phyloP scores from a whole-genome alignment of 2,329 filamentous ascomycete genomes.

The Colletotrichum camelliae region DNA sequence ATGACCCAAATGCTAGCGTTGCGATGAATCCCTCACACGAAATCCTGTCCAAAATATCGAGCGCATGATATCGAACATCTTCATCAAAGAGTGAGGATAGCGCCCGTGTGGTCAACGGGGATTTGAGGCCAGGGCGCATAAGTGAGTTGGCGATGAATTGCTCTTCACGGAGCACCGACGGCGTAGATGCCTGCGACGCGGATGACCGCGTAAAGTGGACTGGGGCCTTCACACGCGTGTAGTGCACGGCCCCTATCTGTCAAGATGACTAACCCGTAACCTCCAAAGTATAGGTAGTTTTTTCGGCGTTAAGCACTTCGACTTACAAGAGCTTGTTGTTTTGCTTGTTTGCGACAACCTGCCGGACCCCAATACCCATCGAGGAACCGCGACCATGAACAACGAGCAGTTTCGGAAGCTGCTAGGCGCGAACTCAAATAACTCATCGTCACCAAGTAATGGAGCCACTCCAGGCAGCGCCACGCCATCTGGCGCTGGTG shows the following conservation, averaged over 20 bases:
- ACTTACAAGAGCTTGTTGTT: not conserved
- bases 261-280: not conserved
- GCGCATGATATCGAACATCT: not conserved
- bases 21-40: not conserved
- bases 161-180: not conserved
- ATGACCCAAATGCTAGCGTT: not conserved
- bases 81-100: not conserved
- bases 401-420: slow-evolving; percentile 93
- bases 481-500: slow-evolving; percentile 33
- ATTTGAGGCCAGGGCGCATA: not conserved
- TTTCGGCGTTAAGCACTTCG: not conserved
- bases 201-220: slow-evolving; percentile 42
- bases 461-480: slow-evolving; percentile 44
- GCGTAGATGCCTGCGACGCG: slow-evolving; percentile 11
- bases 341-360: not conserved
- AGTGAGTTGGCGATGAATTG: not conserved
- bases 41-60: not conserved
- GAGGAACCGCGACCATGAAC: slow-evolving; percentile 69
- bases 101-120: not conserved
- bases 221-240: slow-evolving; percentile 28
- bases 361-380: not conserved
- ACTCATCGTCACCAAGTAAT: slow-evolving; percentile 46
- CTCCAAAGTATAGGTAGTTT: not conserved
- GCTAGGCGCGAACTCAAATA: slow-evolving; percentile 57
- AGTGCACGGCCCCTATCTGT: slow-evolving; percentile 42